Evolutionary conservation across 1,139 yeast genomes (phyloP).

Genomic region (Lizanozyma gosingica): DNA sequence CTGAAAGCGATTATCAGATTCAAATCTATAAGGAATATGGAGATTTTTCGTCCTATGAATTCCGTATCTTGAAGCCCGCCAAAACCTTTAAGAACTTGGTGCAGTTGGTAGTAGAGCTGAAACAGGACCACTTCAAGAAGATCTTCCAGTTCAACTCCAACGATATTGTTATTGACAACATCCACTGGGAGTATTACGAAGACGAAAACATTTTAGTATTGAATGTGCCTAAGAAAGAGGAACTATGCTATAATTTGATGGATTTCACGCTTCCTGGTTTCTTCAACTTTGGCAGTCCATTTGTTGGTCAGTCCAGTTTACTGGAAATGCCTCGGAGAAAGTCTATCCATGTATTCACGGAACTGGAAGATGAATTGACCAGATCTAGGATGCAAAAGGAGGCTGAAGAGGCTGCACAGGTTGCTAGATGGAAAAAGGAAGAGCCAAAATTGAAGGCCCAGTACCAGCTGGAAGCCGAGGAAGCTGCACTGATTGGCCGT

Average conservation of each 20-base stretch:
- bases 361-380: neutral
- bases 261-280: neutral
- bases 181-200: constrained; percentile 29
- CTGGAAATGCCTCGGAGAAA: neutral
- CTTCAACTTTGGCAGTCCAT: constrained; percentile 2
- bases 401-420: constrained; percentile 5
- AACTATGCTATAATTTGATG: constrained; percentile 8
- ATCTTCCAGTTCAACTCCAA: constrained; percentile 24
- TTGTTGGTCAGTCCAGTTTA: neutral
- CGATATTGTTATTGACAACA: constrained; percentile 24
- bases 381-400: neutral
- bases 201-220: constrained; percentile 29
- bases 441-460: constrained; percentile 3
- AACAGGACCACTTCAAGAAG: constrained; percentile 25
- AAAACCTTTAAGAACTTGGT: constrained; percentile 14
- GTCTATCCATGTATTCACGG: neutral
- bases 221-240: constrained; percentile 27
- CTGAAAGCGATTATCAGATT: constrained; percentile 29
- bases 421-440: constrained; percentile 5
- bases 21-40: constrained; percentile 31
- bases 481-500: constrained; percentile 6
- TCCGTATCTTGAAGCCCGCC: constrained; percentile 21
- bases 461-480: constrained; percentile 6
- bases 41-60: constrained; percentile 30
- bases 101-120: constrained; percentile 23